Percentiles rank a stretch among this genome's conserved stretches.
phyloP scores from a whole-genome alignment of 495 filamentous ascomycete species.

The Hypomontagnella monticulosa region DNA sequence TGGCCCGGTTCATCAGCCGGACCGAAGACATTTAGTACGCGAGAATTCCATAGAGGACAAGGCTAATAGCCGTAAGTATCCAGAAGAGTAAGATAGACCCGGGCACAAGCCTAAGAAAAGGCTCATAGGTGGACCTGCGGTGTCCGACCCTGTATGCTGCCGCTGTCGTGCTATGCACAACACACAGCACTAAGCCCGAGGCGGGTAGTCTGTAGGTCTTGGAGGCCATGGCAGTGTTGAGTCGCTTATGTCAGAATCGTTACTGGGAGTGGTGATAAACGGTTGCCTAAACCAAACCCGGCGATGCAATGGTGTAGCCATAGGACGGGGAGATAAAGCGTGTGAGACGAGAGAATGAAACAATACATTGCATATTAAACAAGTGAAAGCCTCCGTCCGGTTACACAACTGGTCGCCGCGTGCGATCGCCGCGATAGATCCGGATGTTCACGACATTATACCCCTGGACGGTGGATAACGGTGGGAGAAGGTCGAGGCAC shows the following conservation, averaged over 20 bases:
- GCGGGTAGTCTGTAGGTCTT: too few relatives aligned
- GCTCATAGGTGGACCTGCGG: constrained; percentile 4
- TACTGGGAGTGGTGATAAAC: constrained; percentile 1
- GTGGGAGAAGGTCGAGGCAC: constrained; percentile 1
- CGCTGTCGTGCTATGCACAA: constrained; percentile 14
- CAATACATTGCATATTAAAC: constrained; percentile 13
- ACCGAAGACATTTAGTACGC: constrained; percentile 10
- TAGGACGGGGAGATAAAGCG: constrained; percentile 5
- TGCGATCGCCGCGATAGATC: constrained; percentile 26
- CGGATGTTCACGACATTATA: constrained; percentile 14
- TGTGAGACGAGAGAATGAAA: background rate
- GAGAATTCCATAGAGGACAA: constrained; percentile 3
- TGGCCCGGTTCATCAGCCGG: constrained; percentile 30
- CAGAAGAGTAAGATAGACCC: constrained; percentile 10
- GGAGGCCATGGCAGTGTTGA: background rate
- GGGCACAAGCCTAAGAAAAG: constrained; percentile 1
- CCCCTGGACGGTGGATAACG: constrained; percentile 18
- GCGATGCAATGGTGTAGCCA: constrained; percentile 8
- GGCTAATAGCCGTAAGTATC: constrained; percentile 1
- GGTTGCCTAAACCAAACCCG: constrained; percentile 3
- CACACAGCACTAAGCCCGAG: constrained; percentile 1
- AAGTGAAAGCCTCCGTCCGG: constrained; percentile 3
- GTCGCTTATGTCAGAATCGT: constrained; percentile 28
- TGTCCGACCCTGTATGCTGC: constrained; percentile 3
- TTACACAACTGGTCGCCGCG: constrained; percentile 11